Evolutionary conservation across 2,329 filamentous ascomycete species (phyloP), one percentile per base, ranked within the genome.

Genomic region (Fusarium metavorans): DNA sequence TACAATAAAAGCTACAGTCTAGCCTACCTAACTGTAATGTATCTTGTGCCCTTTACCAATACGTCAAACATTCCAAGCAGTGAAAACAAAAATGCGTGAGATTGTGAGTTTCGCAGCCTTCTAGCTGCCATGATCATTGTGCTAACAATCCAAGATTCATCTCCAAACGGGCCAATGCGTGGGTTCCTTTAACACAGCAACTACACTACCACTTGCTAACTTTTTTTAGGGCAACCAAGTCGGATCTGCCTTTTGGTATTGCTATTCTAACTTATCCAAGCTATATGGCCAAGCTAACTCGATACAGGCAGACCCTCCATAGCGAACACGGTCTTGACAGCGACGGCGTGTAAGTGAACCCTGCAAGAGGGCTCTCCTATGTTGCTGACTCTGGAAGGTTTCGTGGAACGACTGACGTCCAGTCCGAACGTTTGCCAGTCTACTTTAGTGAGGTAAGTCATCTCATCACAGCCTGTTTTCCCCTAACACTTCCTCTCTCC

Each of bases 131-230:
- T 56, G 52, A 23, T 56, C 14, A 35, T 50, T 56, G 11, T 14
- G 11, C 52, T 56, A 35, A 56, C 52, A 56, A 56, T 23, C 20
- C 52, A 56, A 56, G 52, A 56, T 56, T 56, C 52, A 56, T 56
- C 18, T 56, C 14, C 52, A 56, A n/a, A 56, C 52, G 4, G 52
- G 52, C 52, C 52, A 56, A 56, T 56, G 52, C 32, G 52, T 56
- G 52, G 32, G 52, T 50, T 50, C 45, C 25, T 18, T 10, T 6
- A 30, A 30, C 45, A 10, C 45, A 30, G 14, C 45, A 48, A 27
- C 45, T 50, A 50, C 45, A 11, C 2, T 30, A 11, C 16, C 8
- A 50, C 45, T 50, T 50, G 45, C 52, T 20, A 23, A 56, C 27
- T 16, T 8, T 30, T 35, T 35, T 20, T 20, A 56, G 52, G 52